Evolutionary conservation across 108 stramenopile species (phyloP), one percentile per base, ranked within the genome.

Genomic region (Seminavis robusta): DNA sequence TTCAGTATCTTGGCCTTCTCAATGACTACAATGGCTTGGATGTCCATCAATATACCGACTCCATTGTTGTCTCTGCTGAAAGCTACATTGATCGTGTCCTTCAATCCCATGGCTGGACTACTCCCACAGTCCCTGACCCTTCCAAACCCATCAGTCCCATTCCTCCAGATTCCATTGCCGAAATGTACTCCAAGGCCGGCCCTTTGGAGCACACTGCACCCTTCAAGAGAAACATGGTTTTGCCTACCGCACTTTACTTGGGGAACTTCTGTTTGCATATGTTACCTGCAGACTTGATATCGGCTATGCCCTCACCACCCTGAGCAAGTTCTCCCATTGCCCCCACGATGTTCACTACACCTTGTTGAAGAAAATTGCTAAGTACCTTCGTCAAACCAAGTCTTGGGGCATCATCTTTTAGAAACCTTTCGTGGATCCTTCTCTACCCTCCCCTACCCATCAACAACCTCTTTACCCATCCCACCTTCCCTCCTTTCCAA

Each of bases 181-280:
- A 52, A 6, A 25, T 62, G 29, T 31, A 60, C 45, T 20, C 31
- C 4, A 21, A 17, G 3, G 8, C 21, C 17, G 21, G 6, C 20
- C 11, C 10, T 13, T n/a, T n/a, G n/a, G n/a, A n/a, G n/a, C n/a
- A n/a, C n/a, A n/a, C n/a, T n/a, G n/a, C n/a, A 25, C 51, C n/a
- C 25, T 41, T 25, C 38, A 7, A 4, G n/a, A 33, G 21, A 15
- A 45, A 5, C 20, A 17, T 2, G 32, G 26, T 8, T 53, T 73
- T 42, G 13, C 34, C 33, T 73, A 73, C 40, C 54, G 58, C 10
- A 31, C 23, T 43, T 52, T 62, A 21, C 41, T 64, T 32, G 77
- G 77, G 0, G 77, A 79, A 60, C 30, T 79, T 2, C 54, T 69
- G 0, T 78, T 59, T 33, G 67, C 76, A 0, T 47, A 56, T 34